Percentiles rank a stretch among this genome's conserved stretches.
phyloP scores from a whole-genome alignment of 208 protist genomes.

The Polymyxa betae region DNA sequence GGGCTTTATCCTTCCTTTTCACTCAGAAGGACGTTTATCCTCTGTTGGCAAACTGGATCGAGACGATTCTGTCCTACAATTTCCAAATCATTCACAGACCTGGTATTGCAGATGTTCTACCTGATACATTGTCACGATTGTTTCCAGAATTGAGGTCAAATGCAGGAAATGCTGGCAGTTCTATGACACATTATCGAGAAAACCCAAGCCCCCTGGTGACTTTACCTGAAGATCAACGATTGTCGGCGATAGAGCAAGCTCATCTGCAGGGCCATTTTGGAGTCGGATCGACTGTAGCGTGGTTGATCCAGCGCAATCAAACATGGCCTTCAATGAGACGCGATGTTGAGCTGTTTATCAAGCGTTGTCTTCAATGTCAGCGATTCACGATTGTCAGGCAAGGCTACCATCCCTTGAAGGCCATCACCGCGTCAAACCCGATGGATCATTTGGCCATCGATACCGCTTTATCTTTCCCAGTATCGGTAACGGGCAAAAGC shows the following conservation, averaged over 20 bases:
- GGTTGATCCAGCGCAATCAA: too few relatives aligned
- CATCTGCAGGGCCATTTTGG: neutral
- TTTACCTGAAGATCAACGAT: neutral
- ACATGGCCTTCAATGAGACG: neutral
- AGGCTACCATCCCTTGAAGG: neutral
- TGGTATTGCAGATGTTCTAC: neutral
- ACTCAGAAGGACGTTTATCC: neutral
- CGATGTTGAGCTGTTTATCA: neutral
- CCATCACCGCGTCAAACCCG: neutral
- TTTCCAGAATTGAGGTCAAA: neutral
- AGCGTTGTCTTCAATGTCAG: neutral
- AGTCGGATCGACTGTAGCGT: neutral
- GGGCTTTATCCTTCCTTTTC: neutral
- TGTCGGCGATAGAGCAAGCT: neutral
- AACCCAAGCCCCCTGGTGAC: neutral
- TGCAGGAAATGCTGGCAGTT: neutral
- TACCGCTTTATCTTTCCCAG: neutral
- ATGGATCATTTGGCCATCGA: neutral
- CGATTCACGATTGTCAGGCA: neutral
- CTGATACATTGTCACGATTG: neutral
- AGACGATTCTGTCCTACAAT: neutral
- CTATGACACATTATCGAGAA: neutral
- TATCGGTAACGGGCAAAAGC: neutral
- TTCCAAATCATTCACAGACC: neutral
- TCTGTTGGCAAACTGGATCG: neutral